A percentile compares a stretch with the other conserved stretches of the same genome.
Evolutionary conservation across 2,329 filamentous ascomycete species (phyloP).

Genomic region (Penicillium italicum): DNA sequence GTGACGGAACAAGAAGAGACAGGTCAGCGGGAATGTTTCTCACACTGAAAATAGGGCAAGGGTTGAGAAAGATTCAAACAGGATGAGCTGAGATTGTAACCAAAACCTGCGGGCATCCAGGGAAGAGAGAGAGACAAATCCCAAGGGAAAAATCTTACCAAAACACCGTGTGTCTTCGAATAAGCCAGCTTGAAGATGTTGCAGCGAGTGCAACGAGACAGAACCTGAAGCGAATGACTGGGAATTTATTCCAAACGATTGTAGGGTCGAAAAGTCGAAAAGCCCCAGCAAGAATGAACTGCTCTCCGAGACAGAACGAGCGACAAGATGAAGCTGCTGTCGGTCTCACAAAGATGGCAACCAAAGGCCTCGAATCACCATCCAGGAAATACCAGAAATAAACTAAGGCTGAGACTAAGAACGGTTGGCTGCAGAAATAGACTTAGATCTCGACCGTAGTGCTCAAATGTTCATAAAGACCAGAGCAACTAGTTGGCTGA

Average conservation of each 20-base stretch:
- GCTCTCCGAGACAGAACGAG: slow-evolving; percentile 46
- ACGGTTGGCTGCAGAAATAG: slow-evolving; percentile 33
- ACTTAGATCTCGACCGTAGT: slow-evolving; percentile 24
- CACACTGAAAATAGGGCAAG: slow-evolving; percentile 4
- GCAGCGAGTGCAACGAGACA: slow-evolving; percentile 43
- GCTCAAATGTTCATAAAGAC: slow-evolving; percentile 23
- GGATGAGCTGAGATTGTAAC: slow-evolving; percentile 13
- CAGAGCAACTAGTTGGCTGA: too few species aligned
- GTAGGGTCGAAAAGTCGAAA: slow-evolving; percentile 38
- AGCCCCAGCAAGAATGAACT: slow-evolving; percentile 25
- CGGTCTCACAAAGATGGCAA: slow-evolving; percentile 32
- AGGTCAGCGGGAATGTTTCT: slow-evolving; percentile 16
- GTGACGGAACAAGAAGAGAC: slow-evolving; percentile 9
- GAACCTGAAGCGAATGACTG: slow-evolving; percentile 47
- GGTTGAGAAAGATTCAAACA: slow-evolving; percentile 19
- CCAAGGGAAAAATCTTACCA: slow-evolving; percentile 35
- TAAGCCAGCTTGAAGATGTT: slow-evolving; percentile 51
- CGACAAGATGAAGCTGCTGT: slow-evolving; percentile 37
- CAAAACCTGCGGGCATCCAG: slow-evolving; percentile 25
- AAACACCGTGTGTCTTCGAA: slow-evolving; percentile 45
- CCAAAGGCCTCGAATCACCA: slow-evolving; percentile 36
- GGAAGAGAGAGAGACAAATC: slow-evolving; percentile 25
- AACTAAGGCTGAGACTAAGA: slow-evolving; percentile 27
- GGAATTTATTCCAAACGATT: slow-evolving; percentile 42
- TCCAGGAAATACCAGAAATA: slow-evolving; percentile 29